Conservation (phyloP, 139 green algal genomes). For the Picochlorum costavermella region DNA sequence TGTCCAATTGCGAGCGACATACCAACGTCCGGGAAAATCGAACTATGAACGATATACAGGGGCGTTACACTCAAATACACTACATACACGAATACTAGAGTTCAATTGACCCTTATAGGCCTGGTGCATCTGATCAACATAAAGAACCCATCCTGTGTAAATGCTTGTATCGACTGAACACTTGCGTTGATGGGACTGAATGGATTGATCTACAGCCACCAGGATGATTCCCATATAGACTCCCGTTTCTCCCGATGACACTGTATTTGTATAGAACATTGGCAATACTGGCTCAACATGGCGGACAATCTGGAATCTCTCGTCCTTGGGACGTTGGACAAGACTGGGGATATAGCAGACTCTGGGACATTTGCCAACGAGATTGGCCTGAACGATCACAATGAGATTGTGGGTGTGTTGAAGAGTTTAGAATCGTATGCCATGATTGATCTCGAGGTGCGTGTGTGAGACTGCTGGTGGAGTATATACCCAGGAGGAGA, state of each 20-base stretch:
- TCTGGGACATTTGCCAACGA: constrained; percentile 48
- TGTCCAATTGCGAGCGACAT: too few species aligned
- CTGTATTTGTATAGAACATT: neutral
- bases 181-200: too few species aligned
- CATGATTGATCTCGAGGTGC: constrained; percentile 67
- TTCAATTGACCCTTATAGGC: too few species aligned
- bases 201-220: neutral
- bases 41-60: too few species aligned
- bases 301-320: neutral
- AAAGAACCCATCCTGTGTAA: too few species aligned
- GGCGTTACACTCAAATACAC: too few species aligned
- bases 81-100: too few species aligned
- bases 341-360: constrained; percentile 48
- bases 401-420: constrained; percentile 67
- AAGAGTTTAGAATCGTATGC: constrained; percentile 73
- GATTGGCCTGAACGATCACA: constrained; percentile 49
- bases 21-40: too few species aligned
- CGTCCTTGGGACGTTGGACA: neutral
- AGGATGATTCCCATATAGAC: neutral
- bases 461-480: neutral
- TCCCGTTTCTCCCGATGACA: neutral
- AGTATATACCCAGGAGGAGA: neutral
- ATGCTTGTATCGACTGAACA: too few species aligned
- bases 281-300: neutral
- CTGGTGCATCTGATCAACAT: too few species aligned